Conservation (phyloP, 331 rosid species). For the Malus hybrid region DNA sequence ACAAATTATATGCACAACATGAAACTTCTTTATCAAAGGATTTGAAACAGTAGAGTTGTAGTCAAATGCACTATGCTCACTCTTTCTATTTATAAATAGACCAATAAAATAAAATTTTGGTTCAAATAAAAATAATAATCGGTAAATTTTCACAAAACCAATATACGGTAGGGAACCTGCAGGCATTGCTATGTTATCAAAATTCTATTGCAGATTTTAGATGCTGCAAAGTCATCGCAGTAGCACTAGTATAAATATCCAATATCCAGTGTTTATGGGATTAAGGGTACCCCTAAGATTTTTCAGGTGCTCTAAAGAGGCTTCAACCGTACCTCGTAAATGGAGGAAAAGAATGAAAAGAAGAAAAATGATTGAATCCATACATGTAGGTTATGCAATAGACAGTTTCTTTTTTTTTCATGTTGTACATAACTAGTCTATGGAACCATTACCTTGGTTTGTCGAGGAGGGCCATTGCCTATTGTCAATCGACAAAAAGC, state of each 20-base stretch:
- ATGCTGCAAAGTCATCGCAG: not conserved
- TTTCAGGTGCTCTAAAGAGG: not conserved
- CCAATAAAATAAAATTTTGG: not conserved
- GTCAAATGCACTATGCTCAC: not conserved
- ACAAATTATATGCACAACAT: constrained; percentile 5
- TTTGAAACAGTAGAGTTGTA: not conserved
- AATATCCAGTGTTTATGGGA: not conserved
- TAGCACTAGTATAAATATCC: not conserved
- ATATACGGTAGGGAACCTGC: not conserved
- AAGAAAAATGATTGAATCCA: not conserved
- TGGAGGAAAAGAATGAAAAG: not conserved
- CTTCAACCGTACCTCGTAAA: not conserved
- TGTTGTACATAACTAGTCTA: constrained; percentile 1
- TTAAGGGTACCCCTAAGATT: not conserved
- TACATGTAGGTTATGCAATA: not conserved
- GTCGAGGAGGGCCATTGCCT: constrained; percentile 90
- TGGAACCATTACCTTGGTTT: constrained; percentile 73
- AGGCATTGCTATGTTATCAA: not conserved
- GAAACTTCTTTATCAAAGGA: not conserved
- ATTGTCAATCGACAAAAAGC: constrained; percentile 88
- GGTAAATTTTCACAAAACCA: not conserved
- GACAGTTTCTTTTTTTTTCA: not conserved
- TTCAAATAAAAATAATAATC: not conserved
- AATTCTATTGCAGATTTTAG: not conserved
- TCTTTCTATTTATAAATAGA: not conserved